phyloP scores from a whole-genome alignment of 108 stramenopile species.

The Schizochytrium sp. region DNA sequence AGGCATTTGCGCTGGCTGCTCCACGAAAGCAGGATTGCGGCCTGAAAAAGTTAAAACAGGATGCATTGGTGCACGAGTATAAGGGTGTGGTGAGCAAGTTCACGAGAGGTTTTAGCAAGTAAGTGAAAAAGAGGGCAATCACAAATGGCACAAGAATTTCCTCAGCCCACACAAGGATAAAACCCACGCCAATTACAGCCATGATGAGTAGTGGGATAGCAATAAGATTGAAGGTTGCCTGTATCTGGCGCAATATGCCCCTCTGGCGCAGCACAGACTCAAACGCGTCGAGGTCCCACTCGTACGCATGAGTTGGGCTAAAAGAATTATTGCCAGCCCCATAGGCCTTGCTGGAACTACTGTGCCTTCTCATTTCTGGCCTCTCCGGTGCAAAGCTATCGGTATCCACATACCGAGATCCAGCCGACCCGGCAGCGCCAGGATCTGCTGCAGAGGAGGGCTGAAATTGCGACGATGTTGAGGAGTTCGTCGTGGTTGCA shows the following conservation, averaged over 20 bases:
- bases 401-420: no score
- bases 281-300: slow-evolving; percentile 36
- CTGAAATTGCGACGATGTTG: no score
- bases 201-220: slow-evolving; percentile 48
- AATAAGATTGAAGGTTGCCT: slow-evolving; percentile 55
- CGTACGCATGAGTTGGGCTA: neutral
- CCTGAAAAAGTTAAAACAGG: slow-evolving; percentile 47
- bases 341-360: no score
- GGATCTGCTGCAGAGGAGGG: no score
- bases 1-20: neutral
- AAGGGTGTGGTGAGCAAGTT: slow-evolving; percentile 14
- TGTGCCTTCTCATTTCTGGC: no score
- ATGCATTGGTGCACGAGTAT: slow-evolving; percentile 43
- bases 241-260: slow-evolving; percentile 25
- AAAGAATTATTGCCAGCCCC: neutral
- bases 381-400: no score
- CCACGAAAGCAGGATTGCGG: neutral
- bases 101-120: slow-evolving; percentile 32
- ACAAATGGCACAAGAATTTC: slow-evolving; percentile 56
- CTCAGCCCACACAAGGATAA: slow-evolving; percentile 50
- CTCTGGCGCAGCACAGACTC: slow-evolving; percentile 47
- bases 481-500: no score
- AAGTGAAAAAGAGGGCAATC: slow-evolving; percentile 58
- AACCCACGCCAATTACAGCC: slow-evolving; percentile 46
- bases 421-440: no score